Conservation (phyloP, 1,139 yeast species). For the Debaryomyces sp. region DNA sequence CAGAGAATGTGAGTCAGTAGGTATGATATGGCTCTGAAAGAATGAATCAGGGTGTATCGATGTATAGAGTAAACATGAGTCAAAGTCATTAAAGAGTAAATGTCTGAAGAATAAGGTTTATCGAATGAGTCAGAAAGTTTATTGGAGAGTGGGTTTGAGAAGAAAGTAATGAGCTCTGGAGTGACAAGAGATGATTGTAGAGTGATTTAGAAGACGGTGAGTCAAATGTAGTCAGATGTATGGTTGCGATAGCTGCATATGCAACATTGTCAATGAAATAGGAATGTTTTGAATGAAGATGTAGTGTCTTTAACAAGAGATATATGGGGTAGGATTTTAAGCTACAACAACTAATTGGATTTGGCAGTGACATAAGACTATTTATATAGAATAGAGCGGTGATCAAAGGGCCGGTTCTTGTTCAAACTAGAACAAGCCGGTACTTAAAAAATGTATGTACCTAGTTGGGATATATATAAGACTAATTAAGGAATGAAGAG, state of each 20-base stretch:
- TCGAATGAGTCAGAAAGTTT: not conserved
- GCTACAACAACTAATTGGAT: too few species aligned
- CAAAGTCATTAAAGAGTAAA: not conserved
- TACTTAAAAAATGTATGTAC: constrained; percentile 1
- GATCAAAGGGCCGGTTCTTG: not conserved
- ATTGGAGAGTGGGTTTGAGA: not conserved
- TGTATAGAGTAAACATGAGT: not conserved
- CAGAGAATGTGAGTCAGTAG: not conserved
- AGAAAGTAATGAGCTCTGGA: not conserved
- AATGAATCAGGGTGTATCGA: not conserved
- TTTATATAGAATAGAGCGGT: not conserved
- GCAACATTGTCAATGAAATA: not conserved
- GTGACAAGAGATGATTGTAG: not conserved
- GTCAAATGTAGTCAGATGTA: not conserved
- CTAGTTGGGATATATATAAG: constrained; percentile 2
- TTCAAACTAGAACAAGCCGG: not conserved
- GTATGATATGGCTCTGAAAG: too few species aligned
- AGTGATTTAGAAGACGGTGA: not conserved
- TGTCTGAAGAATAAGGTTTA: not conserved
- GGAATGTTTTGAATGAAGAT: not conserved
- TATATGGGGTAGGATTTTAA: too few species aligned
- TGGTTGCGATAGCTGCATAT: not conserved
- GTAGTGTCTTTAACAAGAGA: too few species aligned
- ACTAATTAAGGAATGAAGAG: not conserved
- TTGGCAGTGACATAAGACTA: not conserved